A percentile compares a stretch with the other conserved stretches of the same genome.
Conservation (phyloP, 805 yeast genomes). For the Barnettozyma salicaria region DNA sequence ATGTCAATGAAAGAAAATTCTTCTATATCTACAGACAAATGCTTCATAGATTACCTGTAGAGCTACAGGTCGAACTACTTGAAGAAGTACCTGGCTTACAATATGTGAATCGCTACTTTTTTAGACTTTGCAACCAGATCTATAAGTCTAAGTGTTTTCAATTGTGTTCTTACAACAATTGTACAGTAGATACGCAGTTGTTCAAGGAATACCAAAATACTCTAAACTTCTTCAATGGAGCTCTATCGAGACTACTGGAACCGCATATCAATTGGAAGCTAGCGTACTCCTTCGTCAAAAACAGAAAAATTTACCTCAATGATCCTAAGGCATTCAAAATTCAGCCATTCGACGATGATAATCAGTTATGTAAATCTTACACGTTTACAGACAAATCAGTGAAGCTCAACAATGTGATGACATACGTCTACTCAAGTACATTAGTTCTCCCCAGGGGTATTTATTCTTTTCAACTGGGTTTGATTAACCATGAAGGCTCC, state of each 20-base stretch:
- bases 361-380: neutral
- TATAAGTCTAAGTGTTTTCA: slow-evolving; percentile 34
- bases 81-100: slow-evolving; percentile 30
- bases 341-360: slow-evolving; percentile 12
- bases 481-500: slow-evolving; percentile 6
- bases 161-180: slow-evolving; percentile 7
- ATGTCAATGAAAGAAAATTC: no score
- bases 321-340: slow-evolving; percentile 36
- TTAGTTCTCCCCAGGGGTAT: slow-evolving; percentile 15
- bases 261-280: slow-evolving; percentile 39
- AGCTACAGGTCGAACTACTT: slow-evolving; percentile 36
- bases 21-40: no score
- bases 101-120: slow-evolving; percentile 38
- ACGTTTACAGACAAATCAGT: slow-evolving; percentile 1
- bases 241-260: slow-evolving; percentile 29
- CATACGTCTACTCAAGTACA: slow-evolving; percentile 9
- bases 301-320: slow-evolving; percentile 44
- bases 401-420: slow-evolving; percentile 8
- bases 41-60: slow-evolving; percentile 33
- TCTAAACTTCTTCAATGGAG: slow-evolving; percentile 31
- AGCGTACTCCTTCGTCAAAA: slow-evolving; percentile 43
- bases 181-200: neutral
- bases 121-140: slow-evolving; percentile 43
- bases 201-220: slow-evolving; percentile 5
- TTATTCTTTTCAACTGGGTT: slow-evolving; percentile 19